Evolutionary conservation across 352 stramenopile genomes (phyloP).

Genomic region (Globisporangium rhizosaccharum): DNA sequence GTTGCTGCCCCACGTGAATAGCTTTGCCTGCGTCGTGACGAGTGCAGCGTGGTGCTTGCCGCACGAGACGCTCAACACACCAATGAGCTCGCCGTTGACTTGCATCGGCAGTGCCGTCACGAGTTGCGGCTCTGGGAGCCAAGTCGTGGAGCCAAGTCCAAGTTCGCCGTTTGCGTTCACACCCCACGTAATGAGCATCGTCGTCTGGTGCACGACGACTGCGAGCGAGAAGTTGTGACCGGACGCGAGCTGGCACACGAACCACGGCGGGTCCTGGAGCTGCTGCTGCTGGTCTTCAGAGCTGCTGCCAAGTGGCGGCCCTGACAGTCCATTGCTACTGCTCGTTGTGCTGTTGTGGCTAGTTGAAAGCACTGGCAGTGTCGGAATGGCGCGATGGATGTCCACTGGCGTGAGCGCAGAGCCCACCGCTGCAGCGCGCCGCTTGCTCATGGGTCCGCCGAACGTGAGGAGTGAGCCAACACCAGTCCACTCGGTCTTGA

Average conservation of each 20-base stretch:
- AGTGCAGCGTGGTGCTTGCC: constrained; percentile 70
- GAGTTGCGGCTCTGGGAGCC: constrained; percentile 28
- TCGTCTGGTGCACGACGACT: constrained; percentile 33
- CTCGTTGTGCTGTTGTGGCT: background rate
- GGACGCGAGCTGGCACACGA: constrained; percentile 48
- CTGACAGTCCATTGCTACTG: no score
- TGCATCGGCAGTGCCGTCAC: constrained; percentile 30
- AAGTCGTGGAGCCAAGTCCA: constrained; percentile 37
- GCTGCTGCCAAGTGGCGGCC: background rate
- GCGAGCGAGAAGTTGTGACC: constrained; percentile 61
- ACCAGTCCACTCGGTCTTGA: constrained; percentile 35
- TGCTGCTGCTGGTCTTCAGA: background rate
- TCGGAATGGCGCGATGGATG: constrained; percentile 16
- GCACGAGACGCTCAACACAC: constrained; percentile 46
- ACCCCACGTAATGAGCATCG: constrained; percentile 45
- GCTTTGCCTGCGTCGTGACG: constrained; percentile 44
- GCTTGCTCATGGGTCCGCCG: constrained; percentile 36
- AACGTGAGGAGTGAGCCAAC: constrained; percentile 39
- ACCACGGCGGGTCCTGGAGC: constrained; percentile 22
- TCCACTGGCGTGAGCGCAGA: constrained; percentile 29
- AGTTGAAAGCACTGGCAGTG: background rate
- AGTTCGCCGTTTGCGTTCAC: constrained; percentile 56
- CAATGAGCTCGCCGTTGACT: constrained; percentile 30
- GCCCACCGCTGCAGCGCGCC: constrained; percentile 29
- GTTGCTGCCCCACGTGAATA: constrained; percentile 77